These are phyloP conservation scores for Neofusicoccum kwambonambiense DNA, from an alignment of 2,329 filamentous ascomycete genomes.

Conservation along the genomic window DNA sequence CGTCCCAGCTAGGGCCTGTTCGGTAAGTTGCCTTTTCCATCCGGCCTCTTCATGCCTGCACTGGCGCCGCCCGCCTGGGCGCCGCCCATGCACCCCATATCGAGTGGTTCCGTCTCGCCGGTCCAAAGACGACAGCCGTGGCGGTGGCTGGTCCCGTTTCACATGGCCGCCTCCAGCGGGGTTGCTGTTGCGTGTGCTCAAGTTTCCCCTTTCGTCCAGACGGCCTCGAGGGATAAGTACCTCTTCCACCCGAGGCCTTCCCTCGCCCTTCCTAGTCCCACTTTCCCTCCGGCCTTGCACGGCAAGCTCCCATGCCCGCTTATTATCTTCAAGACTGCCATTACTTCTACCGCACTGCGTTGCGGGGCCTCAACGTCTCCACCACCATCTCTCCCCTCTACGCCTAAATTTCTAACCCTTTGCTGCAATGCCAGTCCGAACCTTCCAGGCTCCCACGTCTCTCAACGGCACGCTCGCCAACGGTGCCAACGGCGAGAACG, in stretches of 20 bases:
- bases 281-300: background rate
- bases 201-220: slow-evolving; percentile 16
- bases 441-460: slow-evolving; percentile 70
- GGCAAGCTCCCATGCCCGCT: slow-evolving; percentile 64
- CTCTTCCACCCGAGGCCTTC: slow-evolving; percentile 5
- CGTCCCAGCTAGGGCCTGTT: background rate
- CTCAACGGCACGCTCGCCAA: slow-evolving; percentile 66
- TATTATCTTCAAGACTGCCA: slow-evolving; percentile 86
- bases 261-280: background rate
- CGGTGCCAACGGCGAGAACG: slow-evolving; percentile 19
- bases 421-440: slow-evolving; percentile 63
- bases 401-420: slow-evolving; percentile 57
- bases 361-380: slow-evolving; percentile 80
- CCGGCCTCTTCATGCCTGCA: background rate
- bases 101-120: slow-evolving; percentile 2
- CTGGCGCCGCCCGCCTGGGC: background rate
- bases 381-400: slow-evolving; percentile 76
- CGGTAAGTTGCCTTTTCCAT: background rate
- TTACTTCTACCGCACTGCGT: slow-evolving; percentile 87
- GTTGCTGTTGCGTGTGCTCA: slow-evolving; percentile 3
- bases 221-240: background rate
- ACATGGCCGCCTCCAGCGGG: slow-evolving; percentile 28
- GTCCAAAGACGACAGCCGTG: background rate
- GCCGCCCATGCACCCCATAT: slow-evolving; percentile 1
- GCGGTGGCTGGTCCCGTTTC: slow-evolving; percentile 28